Conservation (phyloP, 768 basidiomycete genomes). For the Boletus rubescentipes region DNA sequence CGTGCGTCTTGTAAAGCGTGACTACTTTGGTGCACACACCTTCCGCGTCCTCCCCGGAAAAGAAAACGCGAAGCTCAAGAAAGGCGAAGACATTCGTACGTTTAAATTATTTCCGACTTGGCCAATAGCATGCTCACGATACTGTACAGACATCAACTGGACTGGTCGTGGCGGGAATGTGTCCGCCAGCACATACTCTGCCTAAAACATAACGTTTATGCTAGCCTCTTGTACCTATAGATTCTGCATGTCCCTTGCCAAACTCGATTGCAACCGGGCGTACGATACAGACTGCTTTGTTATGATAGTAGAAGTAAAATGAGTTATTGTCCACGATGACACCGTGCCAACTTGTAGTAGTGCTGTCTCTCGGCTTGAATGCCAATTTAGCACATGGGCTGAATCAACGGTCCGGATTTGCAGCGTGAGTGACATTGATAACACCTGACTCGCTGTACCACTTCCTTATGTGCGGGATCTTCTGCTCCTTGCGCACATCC, state of each 20-base stretch:
- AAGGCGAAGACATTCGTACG: slow-evolving; percentile 86
- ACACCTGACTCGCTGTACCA: neutral
- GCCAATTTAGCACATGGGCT: too few relatives aligned
- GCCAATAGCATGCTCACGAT: neutral
- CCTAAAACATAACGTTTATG: slow-evolving; percentile 37
- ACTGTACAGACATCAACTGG: slow-evolving; percentile 86
- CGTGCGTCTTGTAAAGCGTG: slow-evolving; percentile 53
- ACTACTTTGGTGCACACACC: slow-evolving; percentile 99
- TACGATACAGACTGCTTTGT: slow-evolving; percentile 17
- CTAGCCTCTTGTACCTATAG: slow-evolving; percentile 15
- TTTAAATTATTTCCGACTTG: slow-evolving; percentile 19
- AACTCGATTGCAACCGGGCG: slow-evolving; percentile 14
- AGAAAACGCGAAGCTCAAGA: slow-evolving; percentile 80
- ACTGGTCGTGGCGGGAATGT: slow-evolving; percentile 96
- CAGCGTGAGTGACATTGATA: neutral
- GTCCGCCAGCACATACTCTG: slow-evolving; percentile 83
- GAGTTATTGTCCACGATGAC: neutral
- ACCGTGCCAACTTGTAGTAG: too few relatives aligned
- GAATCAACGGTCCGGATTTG: neutral
- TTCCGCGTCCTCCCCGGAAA: slow-evolving; percentile 93
- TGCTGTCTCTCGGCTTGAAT: neutral
- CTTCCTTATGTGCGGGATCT: slow-evolving; percentile 67
- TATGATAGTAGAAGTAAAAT: slow-evolving; percentile 16
- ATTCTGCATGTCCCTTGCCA: slow-evolving; percentile 10
- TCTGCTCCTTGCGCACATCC: slow-evolving; percentile 42